phyloP scores from a whole-genome alignment of 2,329 filamentous ascomycete species.

The Alternaria viburni region DNA sequence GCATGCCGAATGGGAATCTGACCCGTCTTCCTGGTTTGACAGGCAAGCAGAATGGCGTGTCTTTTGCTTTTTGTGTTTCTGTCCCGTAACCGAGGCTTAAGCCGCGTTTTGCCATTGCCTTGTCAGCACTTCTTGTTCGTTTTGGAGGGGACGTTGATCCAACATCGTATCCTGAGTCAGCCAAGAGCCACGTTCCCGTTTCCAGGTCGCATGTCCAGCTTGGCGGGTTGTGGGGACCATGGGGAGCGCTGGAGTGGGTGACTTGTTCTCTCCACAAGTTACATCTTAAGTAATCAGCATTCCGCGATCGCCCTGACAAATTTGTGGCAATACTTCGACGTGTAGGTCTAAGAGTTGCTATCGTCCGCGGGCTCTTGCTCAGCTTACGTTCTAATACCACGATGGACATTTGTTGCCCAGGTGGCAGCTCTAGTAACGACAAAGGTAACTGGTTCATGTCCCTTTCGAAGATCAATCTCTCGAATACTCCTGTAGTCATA shows the following conservation, averaged over 20 bases:
- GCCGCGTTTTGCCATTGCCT: constrained; percentile 6
- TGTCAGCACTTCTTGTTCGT: neutral
- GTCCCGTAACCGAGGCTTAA: neutral
- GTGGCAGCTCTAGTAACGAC: neutral
- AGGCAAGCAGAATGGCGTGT: constrained; percentile 3
- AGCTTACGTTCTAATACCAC: neutral
- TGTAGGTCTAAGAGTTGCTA: neutral
- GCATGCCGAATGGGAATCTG: constrained; percentile 20
- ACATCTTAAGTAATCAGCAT: neutral
- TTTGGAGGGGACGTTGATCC: neutral
- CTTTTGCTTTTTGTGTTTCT: constrained; percentile 4
- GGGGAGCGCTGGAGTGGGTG: neutral
- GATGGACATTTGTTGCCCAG: neutral
- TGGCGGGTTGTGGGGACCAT: neutral
- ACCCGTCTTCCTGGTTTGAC: constrained; percentile 24
- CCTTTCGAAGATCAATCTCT: neutral
- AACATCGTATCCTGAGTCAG: neutral
- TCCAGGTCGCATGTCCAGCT: neutral
- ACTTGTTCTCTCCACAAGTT: neutral
- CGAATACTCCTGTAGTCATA: fast-evolving
- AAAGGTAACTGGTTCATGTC: neutral
- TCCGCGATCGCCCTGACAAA: neutral
- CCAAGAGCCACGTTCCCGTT: neutral
- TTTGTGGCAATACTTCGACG: neutral
- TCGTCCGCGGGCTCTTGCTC: neutral